A percentile compares a stretch with the other conserved stretches of the same genome.
phyloP scores from a whole-genome alignment of 257 asterid species.

The Nicotiana noctiflora region DNA sequence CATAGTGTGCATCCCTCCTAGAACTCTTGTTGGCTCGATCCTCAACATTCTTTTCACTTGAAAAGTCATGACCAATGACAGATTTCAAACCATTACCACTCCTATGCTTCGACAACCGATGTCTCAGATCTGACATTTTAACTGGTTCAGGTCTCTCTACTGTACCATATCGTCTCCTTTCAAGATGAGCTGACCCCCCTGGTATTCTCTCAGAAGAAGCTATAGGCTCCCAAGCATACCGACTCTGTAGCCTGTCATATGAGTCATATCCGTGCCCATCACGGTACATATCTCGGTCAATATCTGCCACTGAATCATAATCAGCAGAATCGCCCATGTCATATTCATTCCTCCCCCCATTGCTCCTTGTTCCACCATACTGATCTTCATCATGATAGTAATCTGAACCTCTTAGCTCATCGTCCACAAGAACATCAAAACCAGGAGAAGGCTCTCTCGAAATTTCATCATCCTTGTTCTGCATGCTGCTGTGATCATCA shows the following conservation, averaged over 20 bases:
- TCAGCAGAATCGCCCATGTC: conserved; percentile 43
- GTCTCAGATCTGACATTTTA: conserved; percentile 60
- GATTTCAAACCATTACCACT: conserved; percentile 73
- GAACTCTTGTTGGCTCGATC: conserved; percentile 34
- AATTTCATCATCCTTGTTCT: conserved; percentile 33
- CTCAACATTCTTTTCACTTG: conserved; percentile 36
- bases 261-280: conserved; percentile 46
- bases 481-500: conserved; percentile 15
- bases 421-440: conserved; percentile 86
- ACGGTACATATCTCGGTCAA: conserved; percentile 43
- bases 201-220: conserved; percentile 46
- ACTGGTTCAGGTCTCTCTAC: conserved; percentile 36
- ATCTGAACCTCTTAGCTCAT: conserved; percentile 64
- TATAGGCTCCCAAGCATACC: conserved; percentile 46
- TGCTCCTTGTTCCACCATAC: conserved; percentile 47
- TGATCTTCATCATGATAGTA: conserved; percentile 65
- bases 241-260: conserved; percentile 23
- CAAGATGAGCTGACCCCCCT: conserved; percentile 33
- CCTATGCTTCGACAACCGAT: conserved; percentile 51
- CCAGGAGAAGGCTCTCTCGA: conserved; percentile 97
- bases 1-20: conserved; percentile 32
- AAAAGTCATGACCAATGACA: conserved; percentile 52
- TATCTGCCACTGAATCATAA: conserved; percentile 31
- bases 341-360: conserved; percentile 32
- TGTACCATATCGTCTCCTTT: conserved; percentile 37